Conservation (phyloP, 2,329 filamentous ascomycete species). For the Periconia sp. region DNA sequence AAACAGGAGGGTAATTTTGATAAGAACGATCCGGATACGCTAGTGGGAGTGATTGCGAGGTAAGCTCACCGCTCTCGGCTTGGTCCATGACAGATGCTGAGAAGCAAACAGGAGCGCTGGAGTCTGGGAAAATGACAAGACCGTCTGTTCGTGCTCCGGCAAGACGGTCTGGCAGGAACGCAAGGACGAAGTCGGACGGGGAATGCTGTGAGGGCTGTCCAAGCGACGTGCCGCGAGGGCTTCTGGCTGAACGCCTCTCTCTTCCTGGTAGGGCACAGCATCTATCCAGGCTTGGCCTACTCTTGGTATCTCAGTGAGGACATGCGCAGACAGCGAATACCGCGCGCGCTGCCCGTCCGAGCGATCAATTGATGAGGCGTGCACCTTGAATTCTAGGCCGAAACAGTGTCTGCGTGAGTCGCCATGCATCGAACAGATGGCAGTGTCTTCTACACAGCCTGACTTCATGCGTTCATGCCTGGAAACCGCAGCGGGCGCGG, state of each 20-base stretch:
- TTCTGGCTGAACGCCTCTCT: background rate
- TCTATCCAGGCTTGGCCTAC: background rate
- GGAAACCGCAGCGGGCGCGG: slow-evolving; percentile 14
- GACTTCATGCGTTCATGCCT: slow-evolving; percentile 46
- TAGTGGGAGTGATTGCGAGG: slow-evolving; percentile 86
- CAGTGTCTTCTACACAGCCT: slow-evolving; percentile 34
- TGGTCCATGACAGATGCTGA: slow-evolving; percentile 7
- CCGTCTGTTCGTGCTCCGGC: slow-evolving; percentile 94
- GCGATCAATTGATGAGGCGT: slow-evolving; percentile 20
- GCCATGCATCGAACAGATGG: slow-evolving; percentile 23
- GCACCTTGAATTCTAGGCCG: slow-evolving; percentile 39
- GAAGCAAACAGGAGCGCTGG: slow-evolving; percentile 76
- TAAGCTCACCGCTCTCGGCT: background rate
- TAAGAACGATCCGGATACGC: slow-evolving; percentile 79
- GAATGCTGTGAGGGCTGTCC: slow-evolving; percentile 73
- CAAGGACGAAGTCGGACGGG: slow-evolving; percentile 84
- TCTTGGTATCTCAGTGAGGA: no score
- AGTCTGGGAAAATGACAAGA: slow-evolving; percentile 98
- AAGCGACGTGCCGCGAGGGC: background rate
- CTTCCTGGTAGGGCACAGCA: background rate
- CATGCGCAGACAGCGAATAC: no score
- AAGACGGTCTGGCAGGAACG: slow-evolving; percentile 99
- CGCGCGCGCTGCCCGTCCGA: no score
- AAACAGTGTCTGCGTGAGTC: slow-evolving; percentile 39
- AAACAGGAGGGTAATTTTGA: slow-evolving; percentile 65